Percentiles rank a stretch among this genome's conserved stretches.
Conservation (phyloP, 805 yeast species). For the Priceomyces melissophilus region DNA sequence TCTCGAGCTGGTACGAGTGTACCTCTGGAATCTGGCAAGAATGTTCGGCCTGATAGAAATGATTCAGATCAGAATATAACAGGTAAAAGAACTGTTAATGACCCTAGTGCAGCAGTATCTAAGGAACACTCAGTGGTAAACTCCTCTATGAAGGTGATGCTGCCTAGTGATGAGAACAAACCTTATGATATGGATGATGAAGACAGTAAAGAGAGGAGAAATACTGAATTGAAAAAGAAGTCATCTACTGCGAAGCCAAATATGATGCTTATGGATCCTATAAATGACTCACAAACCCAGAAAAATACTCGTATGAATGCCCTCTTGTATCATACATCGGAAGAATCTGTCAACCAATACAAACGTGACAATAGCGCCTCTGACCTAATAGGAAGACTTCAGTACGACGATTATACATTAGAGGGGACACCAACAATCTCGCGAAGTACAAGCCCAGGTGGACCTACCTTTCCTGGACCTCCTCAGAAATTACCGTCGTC, state of each 20-base stretch:
- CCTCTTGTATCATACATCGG: conserved; percentile 33
- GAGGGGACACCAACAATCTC: conserved; percentile 21
- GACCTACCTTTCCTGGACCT: conserved; percentile 13
- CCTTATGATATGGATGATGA: conserved; percentile 4
- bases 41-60: not conserved
- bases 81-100: not conserved
- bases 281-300: conserved; percentile 26
- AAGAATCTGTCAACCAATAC: conserved; percentile 37
- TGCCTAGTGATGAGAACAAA: not conserved
- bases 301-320: conserved; percentile 38
- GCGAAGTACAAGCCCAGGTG: conserved; percentile 11
- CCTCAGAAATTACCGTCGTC: conserved; percentile 4
- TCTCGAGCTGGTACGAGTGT: not conserved
- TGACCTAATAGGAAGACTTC: conserved; percentile 40
- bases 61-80: not conserved
- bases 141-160: too few species aligned
- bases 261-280: conserved; percentile 3
- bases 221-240: conserved; percentile 5
- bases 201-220: conserved; percentile 2
- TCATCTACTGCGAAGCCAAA: conserved; percentile 5
- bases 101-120: not conserved
- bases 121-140: not conserved
- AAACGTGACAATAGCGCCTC: conserved; percentile 34
- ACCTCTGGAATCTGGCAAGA: not conserved
- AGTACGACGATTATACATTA: conserved; percentile 42